Evolutionary conservation across 768 basidiomycete genomes (phyloP).

Genomic region (Boletus huronensis): DNA sequence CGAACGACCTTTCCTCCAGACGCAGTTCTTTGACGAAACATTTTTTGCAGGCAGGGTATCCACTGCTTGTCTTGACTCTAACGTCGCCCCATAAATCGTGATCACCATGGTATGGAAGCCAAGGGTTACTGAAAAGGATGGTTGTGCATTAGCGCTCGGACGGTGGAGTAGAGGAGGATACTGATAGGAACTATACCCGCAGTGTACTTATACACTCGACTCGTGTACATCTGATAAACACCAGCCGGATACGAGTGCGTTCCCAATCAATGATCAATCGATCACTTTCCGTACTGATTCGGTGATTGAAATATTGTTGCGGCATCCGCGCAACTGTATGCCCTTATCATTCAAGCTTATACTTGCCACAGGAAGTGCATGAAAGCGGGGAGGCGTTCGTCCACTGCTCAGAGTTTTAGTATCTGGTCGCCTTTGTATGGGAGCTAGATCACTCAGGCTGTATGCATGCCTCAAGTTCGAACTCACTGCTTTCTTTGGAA

Average conservation of each 20-base stretch:
- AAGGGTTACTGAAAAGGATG: not conserved
- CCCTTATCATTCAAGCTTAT: too few relatives aligned
- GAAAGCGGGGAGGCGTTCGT: not conserved
- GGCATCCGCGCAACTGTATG: not conserved
- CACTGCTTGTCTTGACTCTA: conserved; percentile 4
- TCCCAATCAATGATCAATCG: not conserved
- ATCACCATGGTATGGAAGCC: not conserved
- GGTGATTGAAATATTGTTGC: not conserved
- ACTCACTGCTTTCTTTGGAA: not conserved
- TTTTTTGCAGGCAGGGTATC: not conserved
- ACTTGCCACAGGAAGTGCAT: too few relatives aligned
- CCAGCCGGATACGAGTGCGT: not conserved
- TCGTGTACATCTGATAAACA: not conserved
- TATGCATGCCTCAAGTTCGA: not conserved
- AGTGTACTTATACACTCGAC: too few relatives aligned
- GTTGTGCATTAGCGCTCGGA: not conserved
- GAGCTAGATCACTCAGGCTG: not conserved
- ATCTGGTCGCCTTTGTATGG: not conserved
- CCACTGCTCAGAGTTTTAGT: too few relatives aligned
- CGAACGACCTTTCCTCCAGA: conserved; percentile 16
- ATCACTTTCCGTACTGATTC: not conserved
- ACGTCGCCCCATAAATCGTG: not conserved
- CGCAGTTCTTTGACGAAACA: not conserved
- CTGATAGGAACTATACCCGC: not conserved
- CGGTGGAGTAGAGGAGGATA: not conserved